Evolutionary conservation across 2,329 filamentous ascomycete species (phyloP).

Genomic region (Talaromyces albobiverticillius): DNA sequence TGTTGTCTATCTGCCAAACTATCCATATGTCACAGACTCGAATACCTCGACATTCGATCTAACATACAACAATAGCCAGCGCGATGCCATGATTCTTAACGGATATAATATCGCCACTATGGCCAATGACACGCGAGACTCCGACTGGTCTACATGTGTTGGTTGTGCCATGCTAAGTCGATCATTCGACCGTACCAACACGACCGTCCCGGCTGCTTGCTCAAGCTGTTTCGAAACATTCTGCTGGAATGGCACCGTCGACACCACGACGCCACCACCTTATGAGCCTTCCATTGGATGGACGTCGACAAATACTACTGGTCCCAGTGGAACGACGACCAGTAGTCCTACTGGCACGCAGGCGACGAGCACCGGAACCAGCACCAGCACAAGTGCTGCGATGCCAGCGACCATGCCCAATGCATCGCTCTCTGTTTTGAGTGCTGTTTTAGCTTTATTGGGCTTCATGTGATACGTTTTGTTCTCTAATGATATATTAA

Average conservation of each 20-base stretch:
- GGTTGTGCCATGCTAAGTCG: slow-evolving; percentile 81
- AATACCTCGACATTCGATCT: slow-evolving; percentile 78
- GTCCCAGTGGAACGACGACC: too few relatives aligned
- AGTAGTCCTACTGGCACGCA: too few relatives aligned
- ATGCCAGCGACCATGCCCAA: too few relatives aligned
- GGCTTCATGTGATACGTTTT: too few relatives aligned
- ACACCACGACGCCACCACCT: slow-evolving; percentile 33
- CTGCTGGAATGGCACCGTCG: slow-evolving; percentile 85
- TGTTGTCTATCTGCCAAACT: slow-evolving; percentile 83
- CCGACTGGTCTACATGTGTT: slow-evolving; percentile 76
- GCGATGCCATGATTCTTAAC: slow-evolving; percentile 80
- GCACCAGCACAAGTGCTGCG: too few relatives aligned
- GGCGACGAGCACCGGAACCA: too few relatives aligned
- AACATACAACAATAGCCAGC: slow-evolving; percentile 61
- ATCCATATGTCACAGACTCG: slow-evolving; percentile 70
- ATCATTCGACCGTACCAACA: slow-evolving; percentile 69
- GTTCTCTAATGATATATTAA: too few relatives aligned
- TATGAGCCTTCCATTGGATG: slow-evolving; percentile 40
- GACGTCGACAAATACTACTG: not conserved
- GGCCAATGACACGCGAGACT: slow-evolving; percentile 73
- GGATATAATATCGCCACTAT: slow-evolving; percentile 83
- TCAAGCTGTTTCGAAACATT: slow-evolving; percentile 72
- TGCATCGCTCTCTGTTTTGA: too few relatives aligned
- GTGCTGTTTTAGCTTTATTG: too few relatives aligned
- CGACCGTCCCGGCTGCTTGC: slow-evolving; percentile 68